Percentiles rank a stretch among this genome's conserved stretches.
Evolutionary conservation across 306 rosid genomes (phyloP).

Genomic region (Begonia peltatifolia): DNA sequence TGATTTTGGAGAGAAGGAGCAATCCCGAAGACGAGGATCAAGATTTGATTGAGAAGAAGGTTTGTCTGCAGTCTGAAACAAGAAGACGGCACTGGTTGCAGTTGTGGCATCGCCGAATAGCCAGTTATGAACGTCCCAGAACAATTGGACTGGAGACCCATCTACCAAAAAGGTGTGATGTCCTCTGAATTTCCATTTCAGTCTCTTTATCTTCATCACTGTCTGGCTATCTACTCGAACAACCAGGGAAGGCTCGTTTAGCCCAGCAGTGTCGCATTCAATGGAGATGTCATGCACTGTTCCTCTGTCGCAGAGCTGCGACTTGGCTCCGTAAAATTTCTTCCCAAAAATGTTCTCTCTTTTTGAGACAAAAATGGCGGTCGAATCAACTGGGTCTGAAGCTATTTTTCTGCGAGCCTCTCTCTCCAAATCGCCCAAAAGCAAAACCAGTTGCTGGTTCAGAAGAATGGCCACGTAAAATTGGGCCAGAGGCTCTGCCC

Average conservation of each 20-base stretch:
- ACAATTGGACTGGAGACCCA: slow-evolving; percentile 66
- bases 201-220: slow-evolving; percentile 65
- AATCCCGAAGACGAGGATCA: slow-evolving; percentile 37
- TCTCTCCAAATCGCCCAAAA: slow-evolving; percentile 52
- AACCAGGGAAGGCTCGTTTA: slow-evolving; percentile 52
- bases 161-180: slow-evolving; percentile 63
- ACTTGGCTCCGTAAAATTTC: slow-evolving; percentile 47
- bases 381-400: slow-evolving; percentile 17
- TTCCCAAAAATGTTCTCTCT: slow-evolving; percentile 73
- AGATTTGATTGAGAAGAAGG: slow-evolving; percentile 17
- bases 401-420: slow-evolving; percentile 45
- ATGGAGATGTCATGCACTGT: slow-evolving; percentile 48
- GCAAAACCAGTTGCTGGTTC: slow-evolving; percentile 37
- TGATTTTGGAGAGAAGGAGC: slow-evolving; percentile 1
- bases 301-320: slow-evolving; percentile 61
- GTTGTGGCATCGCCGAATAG: slow-evolving; percentile 42
- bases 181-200: slow-evolving; percentile 85
- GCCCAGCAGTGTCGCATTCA: slow-evolving; percentile 60
- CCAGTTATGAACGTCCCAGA: slow-evolving; percentile 94
- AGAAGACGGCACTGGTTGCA: slow-evolving; percentile 61
- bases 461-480: slow-evolving; percentile 46
- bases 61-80: slow-evolving; percentile 69
- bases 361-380: slow-evolving; percentile 41
- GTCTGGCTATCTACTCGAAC: slow-evolving; percentile 54
- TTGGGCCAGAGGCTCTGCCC: slow-evolving; percentile 71